These are phyloP conservation scores for Mycena alexandri DNA, from an alignment of 768 basidiomycete genomes.

Conservation along the genomic window DNA sequence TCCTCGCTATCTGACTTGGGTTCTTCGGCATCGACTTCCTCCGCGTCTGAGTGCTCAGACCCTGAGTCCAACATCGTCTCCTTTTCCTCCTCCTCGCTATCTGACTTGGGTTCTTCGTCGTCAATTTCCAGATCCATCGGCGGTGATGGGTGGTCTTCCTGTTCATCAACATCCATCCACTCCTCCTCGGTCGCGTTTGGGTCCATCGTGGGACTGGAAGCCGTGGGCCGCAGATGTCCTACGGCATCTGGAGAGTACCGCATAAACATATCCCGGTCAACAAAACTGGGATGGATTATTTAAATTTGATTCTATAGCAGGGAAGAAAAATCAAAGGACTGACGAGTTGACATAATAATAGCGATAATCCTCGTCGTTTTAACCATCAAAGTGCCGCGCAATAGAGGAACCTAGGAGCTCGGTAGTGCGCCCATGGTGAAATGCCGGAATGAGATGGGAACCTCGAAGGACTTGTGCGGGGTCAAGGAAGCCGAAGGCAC, in stretches of 20 bases:
- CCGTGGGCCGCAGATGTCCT: not conserved
- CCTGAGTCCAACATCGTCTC: not conserved
- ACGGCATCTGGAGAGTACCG: not conserved
- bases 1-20: not conserved
- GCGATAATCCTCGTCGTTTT: not conserved
- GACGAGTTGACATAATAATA: slow-evolving; percentile 1
- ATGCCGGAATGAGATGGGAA: not conserved
- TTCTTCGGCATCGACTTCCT: not conserved
- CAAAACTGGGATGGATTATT: not conserved
- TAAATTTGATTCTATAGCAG: not conserved
- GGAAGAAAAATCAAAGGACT: no score
- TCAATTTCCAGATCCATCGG: not conserved
- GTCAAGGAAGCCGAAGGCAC: not conserved
- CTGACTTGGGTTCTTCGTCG: not conserved
- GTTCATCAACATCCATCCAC: not conserved
- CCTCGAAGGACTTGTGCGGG: not conserved
- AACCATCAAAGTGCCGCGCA: not conserved
- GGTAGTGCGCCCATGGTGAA: not conserved
- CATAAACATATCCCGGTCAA: slow-evolving; percentile 16
- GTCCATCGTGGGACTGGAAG: not conserved
- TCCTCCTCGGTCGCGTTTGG: not conserved
- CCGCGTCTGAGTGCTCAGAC: not conserved
- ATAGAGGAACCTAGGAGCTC: not conserved
- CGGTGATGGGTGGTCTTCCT: no score
- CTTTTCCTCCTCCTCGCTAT: not conserved